These are phyloP conservation scores for Calcarisporium arbuscula DNA, from an alignment of 2,329 filamentous ascomycete genomes.

Conservation along the genomic window DNA sequence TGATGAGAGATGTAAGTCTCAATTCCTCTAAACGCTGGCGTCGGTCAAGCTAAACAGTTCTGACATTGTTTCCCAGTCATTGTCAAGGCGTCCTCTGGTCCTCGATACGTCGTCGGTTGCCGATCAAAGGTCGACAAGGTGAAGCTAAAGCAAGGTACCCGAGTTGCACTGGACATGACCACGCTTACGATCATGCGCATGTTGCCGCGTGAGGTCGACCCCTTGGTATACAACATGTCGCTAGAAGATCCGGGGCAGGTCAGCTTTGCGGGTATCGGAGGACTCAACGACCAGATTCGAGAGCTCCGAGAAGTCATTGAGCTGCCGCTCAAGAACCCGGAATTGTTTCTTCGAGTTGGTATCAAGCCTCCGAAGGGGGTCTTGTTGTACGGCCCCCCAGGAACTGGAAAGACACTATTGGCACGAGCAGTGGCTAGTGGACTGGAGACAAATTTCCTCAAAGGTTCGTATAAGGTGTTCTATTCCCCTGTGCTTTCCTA, in stretches of 20 bases:
- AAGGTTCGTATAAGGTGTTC: conserved; percentile 52
- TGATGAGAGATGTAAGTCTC: conserved; percentile 83
- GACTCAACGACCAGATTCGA: conserved; percentile 95
- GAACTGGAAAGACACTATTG: conserved; percentile 92
- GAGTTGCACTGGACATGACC: conserved; percentile 97
- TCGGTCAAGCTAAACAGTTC: conserved; percentile 7
- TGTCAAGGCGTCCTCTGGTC: conserved; percentile 95
- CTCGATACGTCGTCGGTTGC: conserved; percentile 96
- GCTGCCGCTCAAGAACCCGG: conserved; percentile 95
- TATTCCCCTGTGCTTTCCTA: not conserved
- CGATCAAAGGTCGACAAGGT: conserved; percentile 96
- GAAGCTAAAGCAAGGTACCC: conserved; percentile 96
- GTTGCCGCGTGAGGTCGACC: conserved; percentile 96
- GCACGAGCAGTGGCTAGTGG: conserved; percentile 94
- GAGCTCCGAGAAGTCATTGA: conserved; percentile 97
- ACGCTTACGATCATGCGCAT: conserved; percentile 99
- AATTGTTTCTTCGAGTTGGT: conserved; percentile 91
- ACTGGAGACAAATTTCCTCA: conserved; percentile 96
- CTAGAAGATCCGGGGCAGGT: conserved; percentile 95
- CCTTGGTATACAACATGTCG: conserved; percentile 99
- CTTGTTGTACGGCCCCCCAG: conserved; percentile 88
- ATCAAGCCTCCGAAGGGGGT: conserved; percentile 99
- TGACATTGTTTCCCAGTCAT: conserved; percentile 60
- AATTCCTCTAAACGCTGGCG: conserved; percentile 1
- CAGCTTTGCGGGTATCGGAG: conserved; percentile 96